phyloP scores from a whole-genome alignment of 2,329 filamentous ascomycete genomes.

The Cladosporium sp. region DNA sequence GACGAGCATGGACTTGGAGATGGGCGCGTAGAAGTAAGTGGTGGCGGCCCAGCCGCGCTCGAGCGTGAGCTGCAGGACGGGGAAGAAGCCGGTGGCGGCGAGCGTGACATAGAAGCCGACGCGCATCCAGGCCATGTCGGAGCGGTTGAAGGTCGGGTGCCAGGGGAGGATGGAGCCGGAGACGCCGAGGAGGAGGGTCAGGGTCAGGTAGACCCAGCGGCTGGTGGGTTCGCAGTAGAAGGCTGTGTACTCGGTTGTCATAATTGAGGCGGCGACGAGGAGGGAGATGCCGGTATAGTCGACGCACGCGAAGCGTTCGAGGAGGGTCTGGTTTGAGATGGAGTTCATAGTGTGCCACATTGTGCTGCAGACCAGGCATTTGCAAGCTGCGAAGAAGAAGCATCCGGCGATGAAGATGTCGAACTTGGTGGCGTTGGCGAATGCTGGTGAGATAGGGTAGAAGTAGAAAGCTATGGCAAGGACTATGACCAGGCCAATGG shows the following conservation, averaged over 20 bases:
- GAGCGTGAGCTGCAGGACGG: conserved; percentile 73
- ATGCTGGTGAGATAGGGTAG: conserved; percentile 83
- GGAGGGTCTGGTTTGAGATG: conserved; percentile 79
- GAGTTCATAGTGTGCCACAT: conserved; percentile 99
- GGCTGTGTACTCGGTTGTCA: conserved; percentile 96
- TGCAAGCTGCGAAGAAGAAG: conserved; percentile 93
- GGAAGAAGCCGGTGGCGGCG: conserved; percentile 80
- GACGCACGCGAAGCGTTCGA: conserved; percentile 94
- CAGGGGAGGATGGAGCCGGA: conserved; percentile 88
- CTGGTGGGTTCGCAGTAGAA: conserved; percentile 95
- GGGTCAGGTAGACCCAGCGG: conserved; percentile 76
- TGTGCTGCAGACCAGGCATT: conserved; percentile 89
- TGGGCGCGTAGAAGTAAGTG: conserved; percentile 81
- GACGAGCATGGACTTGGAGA: conserved; percentile 77
- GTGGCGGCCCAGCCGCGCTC: conserved; percentile 75
- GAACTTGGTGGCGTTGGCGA: conserved; percentile 75
- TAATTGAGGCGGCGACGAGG: conserved; percentile 89
- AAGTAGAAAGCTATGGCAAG: conserved; percentile 90
- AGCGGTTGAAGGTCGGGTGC: conserved; percentile 89
- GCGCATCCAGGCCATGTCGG: conserved; percentile 86
- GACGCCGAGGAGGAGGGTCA: conserved; percentile 74
- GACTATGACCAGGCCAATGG: conserved; percentile 80
- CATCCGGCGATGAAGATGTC: conserved; percentile 87
- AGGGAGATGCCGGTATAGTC: conserved; percentile 97
- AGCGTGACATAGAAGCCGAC: conserved; percentile 89